Base-by-base conservation (phyloP, 163 green algal species). In the Prototheca wickerhamii region DNA sequence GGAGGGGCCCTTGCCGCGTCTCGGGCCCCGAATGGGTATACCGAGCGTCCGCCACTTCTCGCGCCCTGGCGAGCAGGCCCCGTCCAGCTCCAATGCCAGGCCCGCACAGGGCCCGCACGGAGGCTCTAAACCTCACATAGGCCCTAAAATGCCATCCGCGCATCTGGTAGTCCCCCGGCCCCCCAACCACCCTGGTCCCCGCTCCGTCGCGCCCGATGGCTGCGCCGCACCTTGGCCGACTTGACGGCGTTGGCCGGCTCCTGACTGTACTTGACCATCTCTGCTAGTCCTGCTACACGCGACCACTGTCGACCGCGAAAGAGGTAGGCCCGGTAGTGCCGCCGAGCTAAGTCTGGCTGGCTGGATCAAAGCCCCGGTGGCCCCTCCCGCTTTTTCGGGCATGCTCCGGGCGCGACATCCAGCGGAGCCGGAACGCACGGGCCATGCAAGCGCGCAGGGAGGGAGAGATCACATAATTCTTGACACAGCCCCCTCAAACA, bases 231-330 rank as follows among this genome's bases (percentile, higher is more conserved):
- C 86, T 94, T 94, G 67, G 79, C 82, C 65, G 64, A 69, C 83
- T 90, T 95, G 69, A 74, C 77, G 57, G 72, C 58, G 60, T 91
- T 92, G 18, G 74, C 74, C 20, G 80, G 73, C 58, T 91, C 82
- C 54, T 72, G 63, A 23, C 84, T 81, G 77, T 95, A 95, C 71
- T 89, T 89, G 33, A 86, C 81, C 87, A 94, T 94, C 63, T 58
- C 81, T 60, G 40, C 32, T 46, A 31, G 18, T 30, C 20, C 55
- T 31, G 21, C 23, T 35, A 35, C 18, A 8, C 3, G 28, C 42
- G 2, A 12, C 29, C 42, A 32, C 25, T 44, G 5, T 18, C 6
- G 40, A 57, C 43, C 33, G 42, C 29, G 51, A 58, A 58, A 58
- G 51, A 58, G 51, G 51, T 7, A 21, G 5, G 8, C n/a, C 25